Evolutionary conservation across 208 protist genomes (phyloP).

Genomic region (Acanthamoeba lugdunensis): DNA sequence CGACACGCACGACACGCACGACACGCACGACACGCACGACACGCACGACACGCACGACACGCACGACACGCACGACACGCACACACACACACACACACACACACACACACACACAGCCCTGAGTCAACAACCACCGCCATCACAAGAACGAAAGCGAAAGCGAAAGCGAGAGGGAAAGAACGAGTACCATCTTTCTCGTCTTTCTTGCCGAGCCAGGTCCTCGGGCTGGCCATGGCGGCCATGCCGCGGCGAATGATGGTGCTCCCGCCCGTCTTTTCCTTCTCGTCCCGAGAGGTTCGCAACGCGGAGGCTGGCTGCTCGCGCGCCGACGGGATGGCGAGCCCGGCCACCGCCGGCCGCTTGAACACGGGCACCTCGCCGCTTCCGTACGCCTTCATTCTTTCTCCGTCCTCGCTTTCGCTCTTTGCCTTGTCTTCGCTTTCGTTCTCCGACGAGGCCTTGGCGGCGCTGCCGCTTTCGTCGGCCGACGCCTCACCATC

Average conservation of each 20-base stretch:
- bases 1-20: too few species aligned
- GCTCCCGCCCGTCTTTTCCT: not conserved
- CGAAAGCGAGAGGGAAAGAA: not conserved
- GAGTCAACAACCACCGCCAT: too few species aligned
- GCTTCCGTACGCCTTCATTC: not conserved
- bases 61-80: too few species aligned
- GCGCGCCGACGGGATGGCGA: too few species aligned
- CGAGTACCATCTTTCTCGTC: not conserved
- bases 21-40: too few species aligned
- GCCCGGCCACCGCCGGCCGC: too few species aligned
- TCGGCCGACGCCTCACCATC: not conserved
- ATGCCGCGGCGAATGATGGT: not conserved
- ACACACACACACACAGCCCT: too few species aligned
- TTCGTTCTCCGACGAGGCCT: not conserved
- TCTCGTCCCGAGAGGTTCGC: not conserved
- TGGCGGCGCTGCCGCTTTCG: too few species aligned
- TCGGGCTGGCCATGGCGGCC: slow-evolving; percentile 28
- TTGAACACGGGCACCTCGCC: not conserved
- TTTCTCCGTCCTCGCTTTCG: not conserved
- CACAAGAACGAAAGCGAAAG: too few species aligned
- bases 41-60: too few species aligned
- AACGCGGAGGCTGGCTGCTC: too few species aligned
- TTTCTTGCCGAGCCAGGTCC: slow-evolving; percentile 10
- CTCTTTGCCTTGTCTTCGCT: not conserved
- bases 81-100: too few species aligned